These are phyloP conservation scores for Gremmenia infestans DNA, from an alignment of 2,329 filamentous ascomycete genomes.

Conservation along the genomic window DNA sequence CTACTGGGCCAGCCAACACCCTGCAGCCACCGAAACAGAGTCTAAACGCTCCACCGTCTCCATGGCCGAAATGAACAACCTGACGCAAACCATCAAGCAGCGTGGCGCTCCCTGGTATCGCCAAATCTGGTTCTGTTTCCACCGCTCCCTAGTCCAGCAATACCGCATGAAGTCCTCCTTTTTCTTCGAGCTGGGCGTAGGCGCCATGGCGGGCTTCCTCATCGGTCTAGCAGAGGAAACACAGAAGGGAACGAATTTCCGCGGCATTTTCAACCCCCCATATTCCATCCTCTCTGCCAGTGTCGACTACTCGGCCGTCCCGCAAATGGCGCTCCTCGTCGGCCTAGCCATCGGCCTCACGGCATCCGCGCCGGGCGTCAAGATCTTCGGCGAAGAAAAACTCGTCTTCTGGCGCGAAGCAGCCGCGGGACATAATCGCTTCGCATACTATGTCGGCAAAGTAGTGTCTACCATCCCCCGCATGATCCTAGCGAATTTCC, in stretches of 20 bases:
- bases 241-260: slow-evolving; percentile 48
- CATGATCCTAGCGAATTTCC: slow-evolving; percentile 46
- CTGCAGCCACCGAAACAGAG: slow-evolving; percentile 26
- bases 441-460: slow-evolving; percentile 54
- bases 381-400: slow-evolving; percentile 52
- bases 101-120: slow-evolving; percentile 44
- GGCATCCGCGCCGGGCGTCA: slow-evolving; percentile 49
- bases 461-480: slow-evolving; percentile 46
- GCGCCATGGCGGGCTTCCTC: slow-evolving; percentile 46
- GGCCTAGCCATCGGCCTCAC: slow-evolving; percentile 52
- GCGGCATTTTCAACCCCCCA: slow-evolving; percentile 45
- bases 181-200: slow-evolving; percentile 50
- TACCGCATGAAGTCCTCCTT: slow-evolving; percentile 47
- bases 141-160: slow-evolving; percentile 52
- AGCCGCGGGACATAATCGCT: slow-evolving; percentile 50
- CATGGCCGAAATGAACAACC: slow-evolving; percentile 36
- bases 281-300: slow-evolving; percentile 48
- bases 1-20: slow-evolving; percentile 37
- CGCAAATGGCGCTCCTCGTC: slow-evolving; percentile 48
- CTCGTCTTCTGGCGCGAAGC: slow-evolving; percentile 50
- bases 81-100: slow-evolving; percentile 42
- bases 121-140: slow-evolving; percentile 49
- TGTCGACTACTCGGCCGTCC: slow-evolving; percentile 45
- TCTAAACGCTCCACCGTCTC: slow-evolving; percentile 27
- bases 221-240: slow-evolving; percentile 49